A percentile compares a stretch with the other conserved stretches of the same genome.
These are phyloP conservation scores for Basipetospora chlamydospora DNA, from an alignment of 2,329 filamentous ascomycete genomes.

Conservation along the genomic window DNA sequence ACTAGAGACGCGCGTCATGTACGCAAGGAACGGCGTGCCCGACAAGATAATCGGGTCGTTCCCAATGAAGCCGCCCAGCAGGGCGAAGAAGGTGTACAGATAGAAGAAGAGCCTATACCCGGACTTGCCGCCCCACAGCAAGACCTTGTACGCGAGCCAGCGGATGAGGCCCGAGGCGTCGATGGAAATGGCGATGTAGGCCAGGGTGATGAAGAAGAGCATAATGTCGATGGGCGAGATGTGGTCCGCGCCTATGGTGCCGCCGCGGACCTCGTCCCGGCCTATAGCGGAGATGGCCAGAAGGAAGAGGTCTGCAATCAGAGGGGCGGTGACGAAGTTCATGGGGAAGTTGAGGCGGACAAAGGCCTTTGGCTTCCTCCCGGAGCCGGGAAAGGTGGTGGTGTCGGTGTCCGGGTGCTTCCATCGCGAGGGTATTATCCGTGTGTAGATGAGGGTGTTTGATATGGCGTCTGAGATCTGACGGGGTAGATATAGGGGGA, in stretches of 20 bases:
- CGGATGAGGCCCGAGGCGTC: conserved; percentile 64
- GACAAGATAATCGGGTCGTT: conserved; percentile 66
- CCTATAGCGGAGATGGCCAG: conserved; percentile 57
- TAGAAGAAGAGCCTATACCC: conserved; percentile 58
- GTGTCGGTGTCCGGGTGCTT: conserved; percentile 11
- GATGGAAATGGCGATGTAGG: conserved; percentile 66
- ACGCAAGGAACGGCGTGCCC: conserved; percentile 59
- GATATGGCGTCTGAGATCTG: conserved; percentile 28
- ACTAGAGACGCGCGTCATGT: conserved; percentile 61
- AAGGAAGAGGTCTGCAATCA: conserved; percentile 57
- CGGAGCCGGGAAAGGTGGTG: too few relatives aligned
- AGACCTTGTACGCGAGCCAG: conserved; percentile 54
- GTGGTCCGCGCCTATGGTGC: conserved; percentile 48
- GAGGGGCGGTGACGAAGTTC: conserved; percentile 56
- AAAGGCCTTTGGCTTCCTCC: conserved; percentile 26
- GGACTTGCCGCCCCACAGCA: conserved; percentile 51
- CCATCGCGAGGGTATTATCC: conserved; percentile 35
- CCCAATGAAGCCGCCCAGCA: conserved; percentile 51
- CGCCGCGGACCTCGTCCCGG: conserved; percentile 48
- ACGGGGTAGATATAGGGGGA: conserved; percentile 47
- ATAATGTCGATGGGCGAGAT: conserved; percentile 61
- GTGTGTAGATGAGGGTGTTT: conserved; percentile 18
- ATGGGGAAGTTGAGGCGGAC: conserved; percentile 44
- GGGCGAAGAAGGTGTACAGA: conserved; percentile 59
- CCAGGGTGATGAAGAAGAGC: conserved; percentile 58